Base-by-base conservation (phyloP, 2,329 filamentous ascomycete genomes). In the Aspergillus piperis region DNA sequence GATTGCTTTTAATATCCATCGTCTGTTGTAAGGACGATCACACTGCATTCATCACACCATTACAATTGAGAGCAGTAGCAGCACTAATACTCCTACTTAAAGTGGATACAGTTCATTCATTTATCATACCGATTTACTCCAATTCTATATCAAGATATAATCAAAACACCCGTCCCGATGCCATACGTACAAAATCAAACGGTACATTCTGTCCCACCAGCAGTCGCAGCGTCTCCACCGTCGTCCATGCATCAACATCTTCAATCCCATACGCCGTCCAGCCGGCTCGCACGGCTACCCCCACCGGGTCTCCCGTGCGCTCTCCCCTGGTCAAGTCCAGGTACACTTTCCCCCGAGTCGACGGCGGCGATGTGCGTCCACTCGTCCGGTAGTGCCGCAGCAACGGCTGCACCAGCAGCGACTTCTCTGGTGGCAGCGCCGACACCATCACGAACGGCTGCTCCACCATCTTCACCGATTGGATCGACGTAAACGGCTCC, bases 121-220 rank as follows among this genome's bases (percentile, higher is more conserved):
- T 13, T 5, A 13, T 36, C 32, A 13, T 5, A 13, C 11, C 5
- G 32, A 27, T 27, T 8, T 27, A 27, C 32, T 36, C 11, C 32
- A 36, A 36, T 36, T 36, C 32, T 36, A 36, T 36, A 36, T 36
- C 19, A 15, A 36, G 11, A 15, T 21, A 36, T 23, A 39, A 84
- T 57, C 57, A 66, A 64, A 86, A 68, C 19, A 82, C 82, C 67
- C 84, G 77, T 23, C 85, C 86, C 64, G 83, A 84, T 41, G 91
- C 90, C 71, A 95, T 80, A 52, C 90, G 83, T 44, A 95, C 91
- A 79, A 96, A 96, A 76, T 90, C 92, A 76, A 92, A 94, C 5
- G 90, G 90, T 59, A 95, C 90, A 73, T 95, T 95, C 78, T 95
- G 90, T 8, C 91, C 91, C 10, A 94, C 90, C 23, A 96, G 81